Percentiles rank a stretch among this genome's conserved stretches.
Evolutionary conservation across 345 rosid species (phyloP).

Genomic region (Kandelia obovata): DNA sequence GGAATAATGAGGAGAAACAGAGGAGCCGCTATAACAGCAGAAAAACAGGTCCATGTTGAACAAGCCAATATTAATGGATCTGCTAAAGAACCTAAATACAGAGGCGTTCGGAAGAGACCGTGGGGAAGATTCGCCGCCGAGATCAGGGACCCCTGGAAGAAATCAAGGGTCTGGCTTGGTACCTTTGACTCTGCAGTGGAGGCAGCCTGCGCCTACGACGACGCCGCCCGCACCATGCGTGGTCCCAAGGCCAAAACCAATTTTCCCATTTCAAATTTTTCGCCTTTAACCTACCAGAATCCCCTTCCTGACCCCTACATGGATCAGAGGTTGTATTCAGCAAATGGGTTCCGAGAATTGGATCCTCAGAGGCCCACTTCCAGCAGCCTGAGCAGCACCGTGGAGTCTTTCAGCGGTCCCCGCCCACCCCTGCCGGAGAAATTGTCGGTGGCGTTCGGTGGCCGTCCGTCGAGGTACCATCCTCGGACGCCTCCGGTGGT

Average conservation of each 20-base stretch:
- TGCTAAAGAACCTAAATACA: slow-evolving; percentile 58
- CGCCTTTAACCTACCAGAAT: slow-evolving; percentile 17
- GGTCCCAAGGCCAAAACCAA: slow-evolving; percentile 92
- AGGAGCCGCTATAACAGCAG: slow-evolving; percentile 35
- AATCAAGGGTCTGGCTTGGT: slow-evolving; percentile 89
- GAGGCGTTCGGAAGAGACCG: slow-evolving; percentile 89
- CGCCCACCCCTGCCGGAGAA: slow-evolving; percentile 34
- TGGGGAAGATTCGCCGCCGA: slow-evolving; percentile 93
- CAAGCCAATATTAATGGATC: slow-evolving; percentile 35
- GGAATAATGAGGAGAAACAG: slow-evolving; percentile 58
- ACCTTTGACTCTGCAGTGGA: slow-evolving; percentile 90
- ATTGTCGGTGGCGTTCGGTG: slow-evolving; percentile 16
- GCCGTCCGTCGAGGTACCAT: slow-evolving; percentile 32
- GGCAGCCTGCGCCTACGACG: slow-evolving; percentile 88
- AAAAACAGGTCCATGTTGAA: not conserved
- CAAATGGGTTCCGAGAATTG: slow-evolving; percentile 36
- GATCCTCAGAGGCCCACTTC: slow-evolving; percentile 66
- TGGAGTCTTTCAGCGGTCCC: slow-evolving; percentile 87
- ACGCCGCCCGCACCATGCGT: slow-evolving; percentile 74
- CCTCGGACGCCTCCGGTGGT: slow-evolving; percentile 59
- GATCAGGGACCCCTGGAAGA: slow-evolving; percentile 89
- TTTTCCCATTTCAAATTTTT: slow-evolving; percentile 40
- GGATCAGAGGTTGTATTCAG: slow-evolving; percentile 37
- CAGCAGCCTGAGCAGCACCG: slow-evolving; percentile 94
- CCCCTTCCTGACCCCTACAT: slow-evolving; percentile 5